phyloP scores from a whole-genome alignment of 768 basidiomycete genomes.

The Tricholoma bakamatsutake region DNA sequence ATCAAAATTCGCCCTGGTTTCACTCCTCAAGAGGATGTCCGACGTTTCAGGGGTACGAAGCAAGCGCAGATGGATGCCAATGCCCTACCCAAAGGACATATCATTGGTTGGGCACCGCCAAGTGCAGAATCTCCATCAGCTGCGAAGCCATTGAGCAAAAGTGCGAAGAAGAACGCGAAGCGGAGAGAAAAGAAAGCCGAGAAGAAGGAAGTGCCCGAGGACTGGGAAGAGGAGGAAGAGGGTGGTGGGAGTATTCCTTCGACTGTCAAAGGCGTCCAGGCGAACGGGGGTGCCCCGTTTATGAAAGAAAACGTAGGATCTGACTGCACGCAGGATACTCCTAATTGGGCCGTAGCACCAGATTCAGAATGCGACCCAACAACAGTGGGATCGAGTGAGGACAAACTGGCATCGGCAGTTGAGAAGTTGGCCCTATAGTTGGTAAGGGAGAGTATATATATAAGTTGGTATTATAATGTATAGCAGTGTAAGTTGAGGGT shows the following conservation, averaged over 20 bases:
- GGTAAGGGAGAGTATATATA: constrained; percentile 7
- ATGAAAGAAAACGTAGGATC: constrained; percentile 12
- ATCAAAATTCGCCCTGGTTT: constrained; percentile 88
- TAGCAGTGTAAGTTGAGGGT: constrained; percentile 14
- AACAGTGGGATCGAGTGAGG: constrained; percentile 13
- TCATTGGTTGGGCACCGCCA: constrained; percentile 73
- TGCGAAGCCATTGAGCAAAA: constrained; percentile 61
- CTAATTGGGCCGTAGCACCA: constrained; percentile 5
- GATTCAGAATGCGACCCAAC: constrained; percentile 1
- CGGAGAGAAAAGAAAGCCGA: constrained; percentile 63
- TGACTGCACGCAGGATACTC: background rate
- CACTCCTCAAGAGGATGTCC: constrained; percentile 91
- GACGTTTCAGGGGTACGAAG: constrained; percentile 75
- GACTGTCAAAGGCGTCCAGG: constrained; percentile 1
- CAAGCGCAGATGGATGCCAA: constrained; percentile 67
- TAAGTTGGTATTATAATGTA: constrained; percentile 12
- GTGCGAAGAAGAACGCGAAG: constrained; percentile 79
- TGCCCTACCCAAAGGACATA: constrained; percentile 68
- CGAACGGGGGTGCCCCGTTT: constrained; percentile 7
- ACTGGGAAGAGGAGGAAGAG: constrained; percentile 75
- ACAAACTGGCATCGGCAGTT: constrained; percentile 41
- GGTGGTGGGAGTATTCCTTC: constrained; percentile 9
- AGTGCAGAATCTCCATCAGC: constrained; percentile 26
- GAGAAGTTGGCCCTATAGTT: constrained; percentile 54
- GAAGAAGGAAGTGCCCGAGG: constrained; percentile 64